Evolutionary conservation across 1,284 basidiomycete genomes (phyloP).

Genomic region (Wallemia mellicola): DNA sequence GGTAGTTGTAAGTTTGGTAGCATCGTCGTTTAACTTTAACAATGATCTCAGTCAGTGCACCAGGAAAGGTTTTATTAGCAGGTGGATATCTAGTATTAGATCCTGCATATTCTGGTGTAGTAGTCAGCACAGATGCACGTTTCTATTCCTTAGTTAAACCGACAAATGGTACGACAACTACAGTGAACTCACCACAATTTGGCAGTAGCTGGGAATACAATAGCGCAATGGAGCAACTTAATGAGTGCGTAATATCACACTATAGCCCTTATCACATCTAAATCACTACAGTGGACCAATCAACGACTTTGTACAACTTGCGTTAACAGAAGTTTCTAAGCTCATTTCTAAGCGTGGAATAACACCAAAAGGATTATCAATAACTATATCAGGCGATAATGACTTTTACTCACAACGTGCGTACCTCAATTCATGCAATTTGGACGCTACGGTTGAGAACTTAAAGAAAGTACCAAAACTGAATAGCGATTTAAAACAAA

Average conservation of each 20-base stretch:
- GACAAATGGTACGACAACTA: constrained; percentile 19
- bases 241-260: constrained; percentile 3
- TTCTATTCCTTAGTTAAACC: constrained; percentile 48
- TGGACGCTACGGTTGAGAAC: not conserved
- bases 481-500: constrained; percentile 34
- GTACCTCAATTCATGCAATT: constrained; percentile 24
- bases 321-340: constrained; percentile 42
- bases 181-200: constrained; percentile 76
- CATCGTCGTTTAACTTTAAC: too few species aligned
- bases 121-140: constrained; percentile 65
- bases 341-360: constrained; percentile 30
- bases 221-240: constrained; percentile 12
- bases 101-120: constrained; percentile 45
- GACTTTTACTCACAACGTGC: constrained; percentile 89
- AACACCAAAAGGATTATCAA: constrained; percentile 28
- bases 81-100: constrained; percentile 87
- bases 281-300: constrained; percentile 6
- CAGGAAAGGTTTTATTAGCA: constrained; percentile 81
- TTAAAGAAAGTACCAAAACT: not conserved
- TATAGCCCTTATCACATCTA: too few species aligned
- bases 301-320: constrained; percentile 84
- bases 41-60: constrained; percentile 32
- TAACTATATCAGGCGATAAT: constrained; percentile 70
- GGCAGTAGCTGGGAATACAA: constrained; percentile 44
- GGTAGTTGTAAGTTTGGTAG: not conserved